Conservation (phyloP, 1,284 basidiomycete genomes). For the Afroboletus lepidellus region DNA sequence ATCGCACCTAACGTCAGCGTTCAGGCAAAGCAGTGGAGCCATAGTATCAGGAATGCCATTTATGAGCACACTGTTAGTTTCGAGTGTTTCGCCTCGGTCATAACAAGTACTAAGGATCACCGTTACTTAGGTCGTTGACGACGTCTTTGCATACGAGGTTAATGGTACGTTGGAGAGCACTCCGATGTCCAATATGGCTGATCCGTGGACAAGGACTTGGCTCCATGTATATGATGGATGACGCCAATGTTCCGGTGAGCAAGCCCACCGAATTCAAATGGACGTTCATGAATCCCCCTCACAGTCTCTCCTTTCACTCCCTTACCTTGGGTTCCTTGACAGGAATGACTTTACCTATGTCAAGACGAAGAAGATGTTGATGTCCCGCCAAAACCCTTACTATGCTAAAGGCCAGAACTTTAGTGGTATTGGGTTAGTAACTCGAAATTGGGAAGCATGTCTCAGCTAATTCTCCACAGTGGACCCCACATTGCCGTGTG, state of each 20-base stretch:
- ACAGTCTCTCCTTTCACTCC: slow-evolving; percentile 70
- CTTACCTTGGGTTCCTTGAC: slow-evolving; percentile 74
- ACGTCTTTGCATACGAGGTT: slow-evolving; percentile 75
- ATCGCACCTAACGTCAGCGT: slow-evolving; percentile 50
- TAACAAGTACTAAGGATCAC: slow-evolving; percentile 3
- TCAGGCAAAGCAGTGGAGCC: slow-evolving; percentile 57
- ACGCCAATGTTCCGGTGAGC: slow-evolving; percentile 76
- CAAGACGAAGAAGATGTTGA: slow-evolving; percentile 57
- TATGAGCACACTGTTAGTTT: slow-evolving; percentile 58
- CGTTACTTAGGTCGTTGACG: slow-evolving; percentile 48
- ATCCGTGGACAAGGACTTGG: slow-evolving; percentile 48
- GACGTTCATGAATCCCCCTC: slow-evolving; percentile 1
- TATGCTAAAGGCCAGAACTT: slow-evolving; percentile 63
- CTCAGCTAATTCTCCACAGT: slow-evolving; percentile 36
- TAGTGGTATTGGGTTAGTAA: slow-evolving; percentile 61
- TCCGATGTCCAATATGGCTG: not conserved
- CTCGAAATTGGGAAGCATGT: not conserved
- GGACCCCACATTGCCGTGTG: slow-evolving; percentile 73
- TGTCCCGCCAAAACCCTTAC: slow-evolving; percentile 69
- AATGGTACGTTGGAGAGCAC: slow-evolving; percentile 47
- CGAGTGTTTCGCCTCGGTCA: slow-evolving; percentile 13
- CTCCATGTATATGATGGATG: slow-evolving; percentile 74
- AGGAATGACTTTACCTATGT: slow-evolving; percentile 56
- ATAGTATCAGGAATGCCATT: slow-evolving; percentile 59
- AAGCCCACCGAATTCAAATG: not conserved